phyloP scores from a whole-genome alignment of 345 rosid genomes.

The Populus ilicifolia region DNA sequence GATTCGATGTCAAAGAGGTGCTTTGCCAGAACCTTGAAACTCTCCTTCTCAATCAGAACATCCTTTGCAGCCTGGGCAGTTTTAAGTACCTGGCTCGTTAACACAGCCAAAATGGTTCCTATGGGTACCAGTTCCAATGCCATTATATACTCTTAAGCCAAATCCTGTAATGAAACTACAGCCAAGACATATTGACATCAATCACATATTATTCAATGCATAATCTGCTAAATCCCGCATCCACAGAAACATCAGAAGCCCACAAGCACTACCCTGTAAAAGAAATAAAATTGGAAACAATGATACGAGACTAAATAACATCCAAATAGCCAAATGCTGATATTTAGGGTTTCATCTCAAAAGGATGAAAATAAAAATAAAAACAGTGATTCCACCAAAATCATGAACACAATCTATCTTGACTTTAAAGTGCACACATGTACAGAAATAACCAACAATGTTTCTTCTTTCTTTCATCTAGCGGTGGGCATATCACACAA shows the following conservation, averaged over 20 bases:
- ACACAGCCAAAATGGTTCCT: constrained; percentile 57
- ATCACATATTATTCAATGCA: neutral
- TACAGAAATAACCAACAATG: too few relatives aligned
- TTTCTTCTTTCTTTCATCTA: too few relatives aligned
- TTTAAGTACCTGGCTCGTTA: constrained; percentile 55
- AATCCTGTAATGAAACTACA: neutral
- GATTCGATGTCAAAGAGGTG: constrained; percentile 67
- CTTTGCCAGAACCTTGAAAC: constrained; percentile 61
- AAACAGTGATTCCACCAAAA: too few relatives aligned
- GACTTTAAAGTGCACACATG: too few relatives aligned
- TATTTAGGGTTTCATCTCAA: neutral
- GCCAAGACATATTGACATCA: neutral
- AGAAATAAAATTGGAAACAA: neutral
- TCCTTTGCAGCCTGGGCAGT: constrained; percentile 73
- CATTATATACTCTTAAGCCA: constrained; percentile 21
- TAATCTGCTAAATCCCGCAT: neutral
- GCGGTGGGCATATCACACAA: too few relatives aligned
- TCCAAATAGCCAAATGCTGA: neutral
- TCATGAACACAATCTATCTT: too few relatives aligned
- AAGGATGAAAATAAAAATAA: too few relatives aligned
- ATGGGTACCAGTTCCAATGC: constrained; percentile 62
- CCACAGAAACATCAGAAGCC: neutral
- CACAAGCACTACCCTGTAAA: neutral
- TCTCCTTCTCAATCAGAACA: constrained; percentile 54
- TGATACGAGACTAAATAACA: neutral